Evolutionary conservation across 768 basidiomycete species (phyloP).

Genomic region (Leucocoprinus birnbaumii): DNA sequence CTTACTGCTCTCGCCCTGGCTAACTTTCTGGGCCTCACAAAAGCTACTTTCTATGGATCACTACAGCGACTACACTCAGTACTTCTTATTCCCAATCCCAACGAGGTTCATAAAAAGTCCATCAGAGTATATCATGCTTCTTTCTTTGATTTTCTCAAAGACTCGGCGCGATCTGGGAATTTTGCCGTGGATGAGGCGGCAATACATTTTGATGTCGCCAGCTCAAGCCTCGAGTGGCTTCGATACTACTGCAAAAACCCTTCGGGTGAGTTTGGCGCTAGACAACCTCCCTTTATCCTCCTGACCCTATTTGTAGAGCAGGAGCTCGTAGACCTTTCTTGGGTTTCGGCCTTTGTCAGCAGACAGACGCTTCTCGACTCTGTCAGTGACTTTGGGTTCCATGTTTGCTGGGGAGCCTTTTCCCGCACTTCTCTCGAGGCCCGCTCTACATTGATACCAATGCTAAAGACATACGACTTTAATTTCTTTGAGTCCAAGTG

Average conservation of each 20-base stretch:
- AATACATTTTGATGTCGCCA: conserved; percentile 1
- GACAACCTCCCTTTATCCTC: no score
- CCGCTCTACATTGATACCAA: no score
- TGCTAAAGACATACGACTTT: no score
- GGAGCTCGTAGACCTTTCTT: no score
- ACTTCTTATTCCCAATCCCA: background rate
- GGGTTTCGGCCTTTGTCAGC: no score
- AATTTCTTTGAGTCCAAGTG: no score
- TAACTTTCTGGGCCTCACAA: background rate
- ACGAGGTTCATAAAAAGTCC: background rate
- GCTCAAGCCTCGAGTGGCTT: conserved; percentile 1
- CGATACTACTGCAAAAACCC: background rate
- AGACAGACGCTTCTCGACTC: no score
- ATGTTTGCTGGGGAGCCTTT: no score
- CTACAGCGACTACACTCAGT: background rate
- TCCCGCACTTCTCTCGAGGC: no score
- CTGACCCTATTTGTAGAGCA: no score
- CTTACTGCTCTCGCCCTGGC: background rate
- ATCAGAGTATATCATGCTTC: background rate
- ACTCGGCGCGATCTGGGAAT: background rate
- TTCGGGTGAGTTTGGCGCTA: no score
- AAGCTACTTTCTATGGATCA: background rate
- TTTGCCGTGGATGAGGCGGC: background rate
- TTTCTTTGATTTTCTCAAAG: background rate
- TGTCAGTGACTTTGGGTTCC: no score